A percentile compares a stretch with the other conserved stretches of the same genome.
These are phyloP conservation scores for Xylaria multiplex DNA, from an alignment of 2,329 filamentous ascomycete genomes.

Conservation along the genomic window DNA sequence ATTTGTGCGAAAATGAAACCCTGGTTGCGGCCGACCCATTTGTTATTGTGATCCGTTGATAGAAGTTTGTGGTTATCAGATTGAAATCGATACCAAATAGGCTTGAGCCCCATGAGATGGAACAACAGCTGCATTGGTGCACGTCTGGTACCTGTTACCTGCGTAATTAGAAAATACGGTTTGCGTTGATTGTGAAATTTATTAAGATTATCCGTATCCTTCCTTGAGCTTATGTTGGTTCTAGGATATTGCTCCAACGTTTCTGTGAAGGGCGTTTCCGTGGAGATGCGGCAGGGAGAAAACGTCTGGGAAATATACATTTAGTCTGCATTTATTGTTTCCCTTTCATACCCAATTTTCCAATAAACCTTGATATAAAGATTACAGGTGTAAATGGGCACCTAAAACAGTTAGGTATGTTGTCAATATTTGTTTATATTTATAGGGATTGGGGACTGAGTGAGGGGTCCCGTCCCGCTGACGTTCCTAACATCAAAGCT, in stretches of 20 bases:
- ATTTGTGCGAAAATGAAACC: constrained; percentile 19
- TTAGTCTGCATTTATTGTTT: no score
- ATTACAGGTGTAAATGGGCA: no score
- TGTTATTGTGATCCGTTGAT: constrained; percentile 11
- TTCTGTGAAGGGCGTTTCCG: no score
- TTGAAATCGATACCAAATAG: not conserved
- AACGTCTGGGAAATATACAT: no score
- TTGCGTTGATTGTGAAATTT: no score
- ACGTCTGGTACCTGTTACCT: not conserved
- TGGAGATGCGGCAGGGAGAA: no score
- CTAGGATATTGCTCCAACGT: not conserved
- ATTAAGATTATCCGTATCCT: no score
- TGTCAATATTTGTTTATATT: no score
- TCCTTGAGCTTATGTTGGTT: not conserved
- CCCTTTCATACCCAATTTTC: no score
- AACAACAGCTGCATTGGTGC: not conserved
- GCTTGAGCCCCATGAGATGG: not conserved
- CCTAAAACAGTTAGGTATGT: no score
- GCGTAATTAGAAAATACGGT: not conserved
- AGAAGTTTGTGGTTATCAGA: constrained; percentile 8
- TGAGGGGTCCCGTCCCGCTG: constrained; percentile 1
- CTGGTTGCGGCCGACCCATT: constrained; percentile 4
- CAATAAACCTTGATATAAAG: no score
- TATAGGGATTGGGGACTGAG: not conserved
- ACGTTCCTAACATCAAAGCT: constrained; percentile 12